phyloP scores from a whole-genome alignment of 164 flowering plant genomes.

The Umbilicus rupestris region DNA sequence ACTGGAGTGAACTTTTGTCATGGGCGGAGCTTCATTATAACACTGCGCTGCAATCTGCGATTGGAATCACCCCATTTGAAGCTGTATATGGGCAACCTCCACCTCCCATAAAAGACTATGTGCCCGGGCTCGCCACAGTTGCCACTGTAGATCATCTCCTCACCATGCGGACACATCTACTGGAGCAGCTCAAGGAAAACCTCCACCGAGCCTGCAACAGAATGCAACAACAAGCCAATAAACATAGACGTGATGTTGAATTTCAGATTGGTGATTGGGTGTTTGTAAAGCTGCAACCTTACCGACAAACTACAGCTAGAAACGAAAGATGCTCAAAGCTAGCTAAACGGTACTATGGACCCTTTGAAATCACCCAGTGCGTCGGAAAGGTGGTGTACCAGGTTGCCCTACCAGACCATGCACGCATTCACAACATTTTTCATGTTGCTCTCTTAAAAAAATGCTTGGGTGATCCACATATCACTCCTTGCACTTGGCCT shows the following conservation, averaged over 20 bases:
- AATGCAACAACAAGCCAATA: background rate
- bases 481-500: background rate
- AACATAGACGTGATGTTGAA: background rate
- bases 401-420: background rate
- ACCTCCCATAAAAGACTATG: background rate
- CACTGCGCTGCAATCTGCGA: conserved; percentile 8
- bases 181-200: background rate
- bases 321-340: background rate
- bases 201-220: background rate
- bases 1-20: conserved; percentile 6
- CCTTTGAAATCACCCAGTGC: background rate
- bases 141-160: conserved; percentile 5
- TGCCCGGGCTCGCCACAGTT: background rate
- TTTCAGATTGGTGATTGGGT: conserved; percentile 14
- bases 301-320: conserved; percentile 6
- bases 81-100: conserved; percentile 11
- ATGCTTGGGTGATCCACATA: background rate
- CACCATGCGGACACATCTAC: background rate
- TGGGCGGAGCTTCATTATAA: conserved; percentile 10
- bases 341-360: conserved; percentile 9
- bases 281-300: conserved; percentile 12
- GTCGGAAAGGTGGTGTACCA: conserved; percentile 15
- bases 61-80: conserved; percentile 6
- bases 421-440: conserved; percentile 13
- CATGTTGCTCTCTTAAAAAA: conserved; percentile 10